Percentiles rank a stretch among this genome's conserved stretches.
These are phyloP conservation scores for Naganishia kalamii DNA, from an alignment of 768 basidiomycete genomes.

Conservation along the genomic window DNA sequence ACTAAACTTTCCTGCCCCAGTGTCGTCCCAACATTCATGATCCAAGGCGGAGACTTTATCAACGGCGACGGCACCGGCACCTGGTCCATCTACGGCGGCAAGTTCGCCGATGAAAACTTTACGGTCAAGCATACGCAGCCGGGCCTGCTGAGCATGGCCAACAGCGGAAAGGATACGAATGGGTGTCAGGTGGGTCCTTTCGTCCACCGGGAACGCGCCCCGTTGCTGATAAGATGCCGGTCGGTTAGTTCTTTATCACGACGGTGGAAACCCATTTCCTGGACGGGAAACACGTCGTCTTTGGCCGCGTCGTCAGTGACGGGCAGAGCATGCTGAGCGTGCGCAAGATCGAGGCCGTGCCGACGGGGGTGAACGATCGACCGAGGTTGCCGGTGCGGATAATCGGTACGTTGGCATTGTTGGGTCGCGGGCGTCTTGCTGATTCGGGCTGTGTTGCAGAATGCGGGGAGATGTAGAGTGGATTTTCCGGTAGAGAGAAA, in stretches of 20 bases:
- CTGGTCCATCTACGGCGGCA: conserved; percentile 94
- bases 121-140: conserved; percentile 77
- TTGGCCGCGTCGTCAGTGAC: conserved; percentile 55
- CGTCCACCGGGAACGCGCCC: background rate
- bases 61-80: conserved; percentile 92
- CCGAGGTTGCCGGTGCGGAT: conserved; percentile 17
- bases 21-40: conserved; percentile 64
- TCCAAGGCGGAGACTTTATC: conserved; percentile 93
- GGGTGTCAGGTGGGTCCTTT: conserved; percentile 21
- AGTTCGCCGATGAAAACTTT: conserved; percentile 94
- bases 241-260: conserved; percentile 86
- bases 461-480: conserved; percentile 43
- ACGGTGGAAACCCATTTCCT: conserved; percentile 91
- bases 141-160: conserved; percentile 84
- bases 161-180: conserved; percentile 29
- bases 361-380: conserved; percentile 52
- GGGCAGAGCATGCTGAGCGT: conserved; percentile 67
- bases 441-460: conserved; percentile 27
- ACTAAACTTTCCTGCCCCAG: conserved; percentile 27
- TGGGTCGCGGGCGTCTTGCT: background rate
- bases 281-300: conserved; percentile 55
- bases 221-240: background rate
- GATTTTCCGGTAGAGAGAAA: background rate
- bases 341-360: conserved; percentile 90
- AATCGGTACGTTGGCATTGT: background rate